Evolutionary conservation across 306 rosid species (phyloP).

Genomic region (Pterocarpus macrocarpus): DNA sequence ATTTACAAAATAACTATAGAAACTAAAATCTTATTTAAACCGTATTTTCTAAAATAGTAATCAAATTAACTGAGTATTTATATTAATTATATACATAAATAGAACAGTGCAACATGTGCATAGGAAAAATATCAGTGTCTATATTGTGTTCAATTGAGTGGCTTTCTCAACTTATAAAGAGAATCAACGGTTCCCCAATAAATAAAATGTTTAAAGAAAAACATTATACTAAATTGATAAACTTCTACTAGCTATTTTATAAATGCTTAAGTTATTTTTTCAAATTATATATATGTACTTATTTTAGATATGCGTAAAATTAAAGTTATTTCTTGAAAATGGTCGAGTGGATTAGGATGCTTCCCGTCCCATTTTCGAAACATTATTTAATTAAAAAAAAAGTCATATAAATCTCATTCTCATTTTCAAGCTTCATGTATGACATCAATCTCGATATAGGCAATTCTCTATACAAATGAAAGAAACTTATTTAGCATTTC

Average conservation of each 20-base stretch:
- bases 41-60: too few relatives aligned
- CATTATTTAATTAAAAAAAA: background rate
- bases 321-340: background rate
- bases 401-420: background rate
- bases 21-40: too few relatives aligned
- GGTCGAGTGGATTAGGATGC: background rate
- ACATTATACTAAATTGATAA: background rate
- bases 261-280: background rate
- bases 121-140: too few relatives aligned
- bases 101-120: background rate
- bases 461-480: background rate
- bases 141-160: background rate
- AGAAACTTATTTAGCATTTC: background rate
- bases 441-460: background rate
- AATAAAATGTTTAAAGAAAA: too few relatives aligned
- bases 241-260: background rate
- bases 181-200: too few relatives aligned
- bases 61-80: too few relatives aligned
- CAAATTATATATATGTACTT: background rate
- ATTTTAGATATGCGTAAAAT: background rate
- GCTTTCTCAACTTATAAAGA: slow-evolving; percentile 16
- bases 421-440: background rate
- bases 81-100: background rate
- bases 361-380: background rate
- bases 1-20: background rate